phyloP scores from a whole-genome alignment of 352 stramenopile genomes.

The Globisporangium splendens region DNA sequence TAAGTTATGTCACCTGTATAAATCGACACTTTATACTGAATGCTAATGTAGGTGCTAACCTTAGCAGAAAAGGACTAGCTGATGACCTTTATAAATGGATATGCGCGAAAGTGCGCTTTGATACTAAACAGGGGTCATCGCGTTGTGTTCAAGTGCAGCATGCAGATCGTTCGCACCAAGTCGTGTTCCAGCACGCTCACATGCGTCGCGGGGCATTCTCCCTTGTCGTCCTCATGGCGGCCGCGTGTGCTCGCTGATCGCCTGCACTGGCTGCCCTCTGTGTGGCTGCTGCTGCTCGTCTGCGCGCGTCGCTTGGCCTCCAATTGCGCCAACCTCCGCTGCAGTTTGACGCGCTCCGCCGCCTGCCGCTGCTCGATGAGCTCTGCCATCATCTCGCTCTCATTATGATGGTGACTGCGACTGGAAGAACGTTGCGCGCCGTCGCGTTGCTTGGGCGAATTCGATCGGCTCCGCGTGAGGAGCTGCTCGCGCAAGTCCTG shows the following conservation, averaged over 20 bases:
- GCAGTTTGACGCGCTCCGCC: conserved; percentile 8
- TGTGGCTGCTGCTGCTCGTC: background rate
- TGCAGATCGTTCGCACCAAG: conserved; percentile 28
- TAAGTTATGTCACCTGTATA: too few relatives aligned
- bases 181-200: conserved; percentile 23
- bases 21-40: too few relatives aligned
- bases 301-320: background rate
- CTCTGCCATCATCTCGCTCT: background rate
- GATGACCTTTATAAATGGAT: too few relatives aligned
- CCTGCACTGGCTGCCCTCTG: background rate
- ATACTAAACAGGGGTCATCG: background rate
- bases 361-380: conserved; percentile 6
- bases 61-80: too few relatives aligned
- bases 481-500: conserved; percentile 30
- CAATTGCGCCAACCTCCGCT: conserved; percentile 4
- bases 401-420: background rate
- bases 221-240: background rate
- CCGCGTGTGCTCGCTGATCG: background rate
- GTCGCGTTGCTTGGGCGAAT: background rate
- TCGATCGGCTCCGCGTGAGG: background rate
- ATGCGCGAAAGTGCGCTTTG: too few relatives aligned
- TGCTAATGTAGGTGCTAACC: too few relatives aligned
- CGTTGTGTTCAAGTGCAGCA: conserved; percentile 22
- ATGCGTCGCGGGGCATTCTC: background rate
- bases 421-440: background rate